Evolutionary conservation across 2,329 filamentous ascomycete species (phyloP), one percentile per base, ranked within the genome.

Genomic region (Cladorrhinum sp.): DNA sequence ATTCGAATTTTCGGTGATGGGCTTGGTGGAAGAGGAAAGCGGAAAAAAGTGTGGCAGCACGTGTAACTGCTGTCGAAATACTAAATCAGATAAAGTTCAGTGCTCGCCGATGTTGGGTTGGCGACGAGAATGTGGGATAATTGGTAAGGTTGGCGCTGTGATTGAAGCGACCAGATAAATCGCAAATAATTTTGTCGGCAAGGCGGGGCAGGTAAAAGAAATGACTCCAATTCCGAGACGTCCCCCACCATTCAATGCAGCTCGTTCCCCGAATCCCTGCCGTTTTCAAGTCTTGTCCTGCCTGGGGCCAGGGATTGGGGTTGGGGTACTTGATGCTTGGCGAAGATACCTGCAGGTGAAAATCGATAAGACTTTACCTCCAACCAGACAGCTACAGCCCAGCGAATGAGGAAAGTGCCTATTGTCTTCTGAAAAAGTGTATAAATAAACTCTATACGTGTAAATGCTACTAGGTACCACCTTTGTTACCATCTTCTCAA

Each of bases 171-270:
- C 42, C n/a, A 8, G 16, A 7, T 21, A 20, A 24, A 59, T 50
- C 49, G 56, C 57, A 49, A 64, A 66, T 57, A 66, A 66, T 64
- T 64, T 67, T 66, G 55, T 59, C 36, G 58, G 55, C 55, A 57
- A 58, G 67, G 64, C 67, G 67, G 67, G 67, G 66, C 64, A 62
- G n/a, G 48, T 28, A n/a, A 39, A 50, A 55, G 42, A 49, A 55
- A 58, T 67, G 66, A 65, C 66, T 64, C 61, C 65, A 66, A 65
- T 56, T 56, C 57, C 48, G 46, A 24, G 36, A 66, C 65, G 67
- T 68, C 55, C 67, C 67, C 67, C 67, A 68, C 67, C 67, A 68
- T 59, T 18, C n/a, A 42, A 61, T 55, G 33, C 49, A 49, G 21
- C 9, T n/a, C 5, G 3, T 9, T 26, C 23, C 12, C 46, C 18